Conservation (phyloP, 2,329 filamentous ascomycete genomes). For the Ceratocystis cubensis region DNA sequence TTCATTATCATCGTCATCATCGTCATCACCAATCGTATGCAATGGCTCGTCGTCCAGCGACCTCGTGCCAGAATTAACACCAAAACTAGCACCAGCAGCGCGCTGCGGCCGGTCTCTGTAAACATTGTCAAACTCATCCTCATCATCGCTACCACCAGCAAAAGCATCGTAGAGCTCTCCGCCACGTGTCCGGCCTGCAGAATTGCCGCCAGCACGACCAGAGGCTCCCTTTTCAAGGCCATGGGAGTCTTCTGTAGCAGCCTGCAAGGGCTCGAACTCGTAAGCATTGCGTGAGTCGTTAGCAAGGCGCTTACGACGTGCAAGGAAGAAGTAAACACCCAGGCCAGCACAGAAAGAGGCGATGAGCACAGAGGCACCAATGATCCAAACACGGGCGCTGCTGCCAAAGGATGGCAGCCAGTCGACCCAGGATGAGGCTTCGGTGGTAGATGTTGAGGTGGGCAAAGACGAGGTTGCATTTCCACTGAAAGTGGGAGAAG, state of each 20-base stretch:
- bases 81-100: neutral
- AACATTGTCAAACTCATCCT: slow-evolving; percentile 30
- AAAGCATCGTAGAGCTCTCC: slow-evolving; percentile 97
- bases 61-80: neutral
- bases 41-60: slow-evolving; percentile 13
- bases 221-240: slow-evolving; percentile 30
- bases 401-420: slow-evolving; percentile 87
- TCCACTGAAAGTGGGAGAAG: slow-evolving; percentile 39
- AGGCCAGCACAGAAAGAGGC: slow-evolving; percentile 69
- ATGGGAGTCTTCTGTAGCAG: slow-evolving; percentile 53
- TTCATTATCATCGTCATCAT: slow-evolving; percentile 23
- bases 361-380: slow-evolving; percentile 72
- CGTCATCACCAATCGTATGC: slow-evolving; percentile 23
- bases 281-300: slow-evolving; percentile 71
- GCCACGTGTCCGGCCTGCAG: slow-evolving; percentile 46
- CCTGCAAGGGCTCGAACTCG: slow-evolving; percentile 85
- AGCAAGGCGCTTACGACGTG: slow-evolving; percentile 61
- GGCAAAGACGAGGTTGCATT: slow-evolving; percentile 12
- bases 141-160: slow-evolving; percentile 71
- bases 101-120: slow-evolving; percentile 30
- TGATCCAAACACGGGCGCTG: slow-evolving; percentile 87
- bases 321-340: slow-evolving; percentile 68
- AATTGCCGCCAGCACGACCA: slow-evolving; percentile 23
- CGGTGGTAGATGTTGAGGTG: slow-evolving; percentile 25
- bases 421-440: slow-evolving; percentile 56